Evolutionary conservation across 176 grass and related monocot species (phyloP), one percentile per base, ranked within the genome.

Genomic region (Carex kokanica): DNA sequence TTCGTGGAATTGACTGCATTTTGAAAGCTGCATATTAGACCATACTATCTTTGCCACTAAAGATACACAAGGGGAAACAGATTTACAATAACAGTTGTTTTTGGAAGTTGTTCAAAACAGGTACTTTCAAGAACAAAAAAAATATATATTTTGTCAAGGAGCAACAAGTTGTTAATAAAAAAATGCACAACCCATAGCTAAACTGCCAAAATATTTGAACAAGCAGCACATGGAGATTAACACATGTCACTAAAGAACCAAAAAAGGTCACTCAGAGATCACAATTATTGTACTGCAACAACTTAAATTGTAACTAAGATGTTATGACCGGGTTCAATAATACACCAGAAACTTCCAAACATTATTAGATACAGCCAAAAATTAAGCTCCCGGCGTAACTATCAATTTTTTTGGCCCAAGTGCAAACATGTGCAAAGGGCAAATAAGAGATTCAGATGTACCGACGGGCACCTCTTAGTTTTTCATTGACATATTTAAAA

Each of bases 1-100:
- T 98, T 3, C 95, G 85, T 29, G 95, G 95, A 45, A 93, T 60
- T 0, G 71, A 83, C 94, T 97, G 94, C 59, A 72, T 10, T 60
- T 51, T 24, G 2, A n/a, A 78, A 55, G 15, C 0, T 32, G 15
- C 15, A 56, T 56, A 78, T 78, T 56, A 78, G 51, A 56, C 14
- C 25, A 78, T 32, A 78, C 24, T 16, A 78, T 56, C 8, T 69
- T 54, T 60, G 3, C 24, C 32, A 64, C 18, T 45, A 81, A 60
- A 63, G 49, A 81, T 47, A 81, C 16, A 27, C 11, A 41, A 64
- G 8, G 6, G 57, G 1, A 82, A 82, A 62, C 54, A 63, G 32
- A 24, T 47, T 31, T 62, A 62, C 59, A 36, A 63, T 15, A 53
- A 2, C 12, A 24, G 58, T 56, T 78, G 43, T 56, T 15, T 32